Percentiles rank a stretch among this genome's conserved stretches.
phyloP scores from a whole-genome alignment of 2,329 filamentous ascomycete species.

The Botryotinia globosa region DNA sequence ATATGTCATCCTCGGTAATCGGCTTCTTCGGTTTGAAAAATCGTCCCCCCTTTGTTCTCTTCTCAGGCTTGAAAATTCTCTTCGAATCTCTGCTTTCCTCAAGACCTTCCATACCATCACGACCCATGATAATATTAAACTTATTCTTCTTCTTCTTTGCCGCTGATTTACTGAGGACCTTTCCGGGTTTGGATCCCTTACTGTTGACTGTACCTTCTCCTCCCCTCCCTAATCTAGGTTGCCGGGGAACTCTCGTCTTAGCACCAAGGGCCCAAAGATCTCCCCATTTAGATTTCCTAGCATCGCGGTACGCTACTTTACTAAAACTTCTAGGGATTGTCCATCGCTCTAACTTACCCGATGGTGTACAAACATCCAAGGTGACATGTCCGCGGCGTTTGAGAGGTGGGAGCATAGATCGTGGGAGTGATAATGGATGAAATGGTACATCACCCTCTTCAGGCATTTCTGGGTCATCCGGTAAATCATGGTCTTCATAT shows the following conservation, averaged over 20 bases:
- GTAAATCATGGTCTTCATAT: slow-evolving; percentile 53
- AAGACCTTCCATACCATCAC: slow-evolving; percentile 34
- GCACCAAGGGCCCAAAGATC: slow-evolving; percentile 94
- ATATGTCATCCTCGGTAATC: slow-evolving; percentile 35
- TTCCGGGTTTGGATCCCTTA: slow-evolving; percentile 41
- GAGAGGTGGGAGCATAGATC: slow-evolving; percentile 73
- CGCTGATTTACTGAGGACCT: slow-evolving; percentile 33
- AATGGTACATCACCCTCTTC: slow-evolving; percentile 32
- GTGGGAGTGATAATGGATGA: slow-evolving; percentile 69
- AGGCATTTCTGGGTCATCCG: slow-evolving; percentile 23
- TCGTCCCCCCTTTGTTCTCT: slow-evolving; percentile 39
- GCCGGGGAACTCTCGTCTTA: slow-evolving; percentile 70
- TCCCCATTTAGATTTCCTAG: slow-evolving; percentile 85
- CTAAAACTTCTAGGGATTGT: slow-evolving; percentile 80
- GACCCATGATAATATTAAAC: slow-evolving; percentile 41
- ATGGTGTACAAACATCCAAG: slow-evolving; percentile 85
- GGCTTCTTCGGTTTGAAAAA: slow-evolving; percentile 40
- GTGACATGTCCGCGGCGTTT: slow-evolving; percentile 88
- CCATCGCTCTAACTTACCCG: slow-evolving; percentile 87
- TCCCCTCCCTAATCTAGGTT: slow-evolving; percentile 56
- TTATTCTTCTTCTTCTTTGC: slow-evolving; percentile 46
- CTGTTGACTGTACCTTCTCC: slow-evolving; percentile 22
- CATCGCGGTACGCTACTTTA: slow-evolving; percentile 83
- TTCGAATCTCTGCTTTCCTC: slow-evolving; percentile 30
- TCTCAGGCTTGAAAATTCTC: slow-evolving; percentile 31